Evolutionary conservation across 345 rosid genomes (phyloP).

Genomic region (Heritiera fomes): DNA sequence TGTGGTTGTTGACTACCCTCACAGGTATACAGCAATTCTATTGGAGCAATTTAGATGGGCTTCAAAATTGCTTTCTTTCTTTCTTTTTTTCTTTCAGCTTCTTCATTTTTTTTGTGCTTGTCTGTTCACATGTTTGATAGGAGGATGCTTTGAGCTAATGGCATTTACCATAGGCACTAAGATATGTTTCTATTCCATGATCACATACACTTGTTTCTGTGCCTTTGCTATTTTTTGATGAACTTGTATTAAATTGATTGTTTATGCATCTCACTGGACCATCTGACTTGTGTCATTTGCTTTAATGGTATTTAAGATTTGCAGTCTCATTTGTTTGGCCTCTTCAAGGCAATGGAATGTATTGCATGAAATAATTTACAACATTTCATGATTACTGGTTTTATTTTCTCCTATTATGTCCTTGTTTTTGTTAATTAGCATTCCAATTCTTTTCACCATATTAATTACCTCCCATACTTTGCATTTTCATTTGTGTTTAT

Average conservation of each 20-base stretch:
- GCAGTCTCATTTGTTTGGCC: background rate
- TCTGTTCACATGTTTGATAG: background rate
- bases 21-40: slow-evolving; percentile 52
- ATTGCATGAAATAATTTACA: slow-evolving; percentile 5
- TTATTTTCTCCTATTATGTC: background rate
- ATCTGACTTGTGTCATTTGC: background rate
- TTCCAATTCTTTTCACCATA: background rate
- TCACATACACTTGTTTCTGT: background rate
- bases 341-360: background rate
- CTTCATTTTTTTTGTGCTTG: too few species aligned
- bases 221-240: background rate
- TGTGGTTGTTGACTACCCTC: slow-evolving; percentile 88
- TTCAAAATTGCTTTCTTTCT: background rate
- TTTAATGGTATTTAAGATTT: background rate
- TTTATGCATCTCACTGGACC: background rate
- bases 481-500: too few species aligned
- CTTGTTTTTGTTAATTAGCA: background rate
- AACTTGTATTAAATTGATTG: slow-evolving; percentile 1
- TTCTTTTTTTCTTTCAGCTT: too few species aligned
- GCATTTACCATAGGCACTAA: background rate
- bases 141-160: background rate
- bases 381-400: background rate
- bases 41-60: background rate
- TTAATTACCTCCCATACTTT: too few species aligned
- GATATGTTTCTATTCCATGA: background rate